Evolutionary conservation across 2,329 filamentous ascomycete species (phyloP).

Genomic region (Tolypocladium amazonense): DNA sequence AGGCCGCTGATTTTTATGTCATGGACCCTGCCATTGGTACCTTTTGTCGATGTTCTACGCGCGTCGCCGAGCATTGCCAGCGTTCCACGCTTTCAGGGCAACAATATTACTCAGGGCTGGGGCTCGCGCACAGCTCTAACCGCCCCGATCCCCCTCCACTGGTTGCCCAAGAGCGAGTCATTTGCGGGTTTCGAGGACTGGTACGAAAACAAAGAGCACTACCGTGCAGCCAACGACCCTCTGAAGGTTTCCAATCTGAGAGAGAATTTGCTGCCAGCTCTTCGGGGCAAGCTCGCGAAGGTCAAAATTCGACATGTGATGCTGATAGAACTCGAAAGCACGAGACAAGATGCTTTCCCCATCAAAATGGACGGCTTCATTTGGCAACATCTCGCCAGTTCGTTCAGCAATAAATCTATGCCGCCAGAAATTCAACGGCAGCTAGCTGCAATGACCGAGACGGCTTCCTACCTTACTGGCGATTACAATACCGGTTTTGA

Average conservation of each 20-base stretch:
- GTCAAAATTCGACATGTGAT: background rate
- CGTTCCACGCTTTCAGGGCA: background rate
- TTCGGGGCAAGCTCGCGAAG: background rate
- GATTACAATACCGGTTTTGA: background rate
- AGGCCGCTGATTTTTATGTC: background rate
- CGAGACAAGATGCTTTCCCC: background rate
- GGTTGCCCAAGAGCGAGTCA: background rate
- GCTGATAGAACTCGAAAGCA: background rate
- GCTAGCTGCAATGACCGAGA: background rate
- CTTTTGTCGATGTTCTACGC: background rate
- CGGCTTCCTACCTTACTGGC: background rate
- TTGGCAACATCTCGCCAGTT: background rate
- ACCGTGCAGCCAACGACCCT: background rate
- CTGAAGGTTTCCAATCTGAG: background rate
- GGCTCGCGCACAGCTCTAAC: background rate
- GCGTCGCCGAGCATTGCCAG: background rate
- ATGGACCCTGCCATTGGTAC: background rate
- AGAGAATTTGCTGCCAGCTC: background rate
- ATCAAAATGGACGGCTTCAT: background rate
- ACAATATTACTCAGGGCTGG: background rate
- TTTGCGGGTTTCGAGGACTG: background rate
- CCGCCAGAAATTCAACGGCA: background rate
- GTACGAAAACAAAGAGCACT: background rate
- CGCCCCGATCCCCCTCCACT: background rate
- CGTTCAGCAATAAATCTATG: background rate